Percentiles rank a stretch among this genome's conserved stretches.
Evolutionary conservation across 805 yeast genomes (phyloP).

Genomic region (Yamadazyma tumulicola): DNA sequence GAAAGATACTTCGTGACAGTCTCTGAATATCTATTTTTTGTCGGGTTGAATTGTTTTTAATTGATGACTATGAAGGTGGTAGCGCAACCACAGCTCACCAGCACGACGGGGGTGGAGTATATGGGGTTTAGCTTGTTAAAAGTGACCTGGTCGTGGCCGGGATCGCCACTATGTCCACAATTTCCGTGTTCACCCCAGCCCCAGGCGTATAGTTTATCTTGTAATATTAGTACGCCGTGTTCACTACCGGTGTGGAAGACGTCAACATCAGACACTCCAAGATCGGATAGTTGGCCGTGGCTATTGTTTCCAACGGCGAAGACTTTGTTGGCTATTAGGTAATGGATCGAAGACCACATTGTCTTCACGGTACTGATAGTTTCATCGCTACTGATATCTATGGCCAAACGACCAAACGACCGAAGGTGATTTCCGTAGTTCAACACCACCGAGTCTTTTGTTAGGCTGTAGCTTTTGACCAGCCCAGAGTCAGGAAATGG

Average conservation of each 20-base stretch:
- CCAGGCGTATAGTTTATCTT: conserved; percentile 61
- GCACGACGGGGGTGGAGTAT: conserved; percentile 24
- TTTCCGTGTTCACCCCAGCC: conserved; percentile 99
- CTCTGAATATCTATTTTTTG: too few relatives aligned
- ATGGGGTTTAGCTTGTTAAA: conserved; percentile 34
- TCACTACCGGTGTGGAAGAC: conserved; percentile 66
- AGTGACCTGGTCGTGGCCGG: conserved; percentile 25
- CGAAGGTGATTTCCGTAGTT: conserved; percentile 6
- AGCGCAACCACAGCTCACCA: conserved; percentile 63
- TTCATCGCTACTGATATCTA: conserved; percentile 3
- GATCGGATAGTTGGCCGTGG: conserved; percentile 59
- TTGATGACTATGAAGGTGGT: conserved; percentile 54
- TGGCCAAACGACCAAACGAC: conserved; percentile 16
- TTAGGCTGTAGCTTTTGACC: conserved; percentile 18
- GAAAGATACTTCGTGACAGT: conserved; percentile 72
- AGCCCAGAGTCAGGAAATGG: background rate
- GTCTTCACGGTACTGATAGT: conserved; percentile 17
- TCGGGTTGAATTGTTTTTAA: background rate
- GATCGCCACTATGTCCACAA: conserved; percentile 50
- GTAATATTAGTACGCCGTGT: conserved; percentile 59
- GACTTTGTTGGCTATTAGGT: conserved; percentile 17
- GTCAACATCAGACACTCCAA: conserved; percentile 6
- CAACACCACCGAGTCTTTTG: conserved; percentile 8
- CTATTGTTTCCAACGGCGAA: conserved; percentile 70
- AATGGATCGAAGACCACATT: conserved; percentile 83